phyloP scores from a whole-genome alignment of 192 early-diverging fungal species.

The Chytriomyces confervae region DNA sequence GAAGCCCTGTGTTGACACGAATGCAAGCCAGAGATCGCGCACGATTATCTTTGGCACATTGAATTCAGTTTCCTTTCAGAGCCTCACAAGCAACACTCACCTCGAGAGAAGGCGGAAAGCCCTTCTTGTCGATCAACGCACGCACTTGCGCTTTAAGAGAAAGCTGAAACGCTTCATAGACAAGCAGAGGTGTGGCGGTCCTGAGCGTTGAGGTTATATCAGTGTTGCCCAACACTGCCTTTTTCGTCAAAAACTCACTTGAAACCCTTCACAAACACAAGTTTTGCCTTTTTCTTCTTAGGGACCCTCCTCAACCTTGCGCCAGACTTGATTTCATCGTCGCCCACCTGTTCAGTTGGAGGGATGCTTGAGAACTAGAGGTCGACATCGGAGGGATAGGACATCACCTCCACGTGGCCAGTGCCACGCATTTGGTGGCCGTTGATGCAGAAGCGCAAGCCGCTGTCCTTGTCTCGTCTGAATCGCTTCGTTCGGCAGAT shows the following conservation, averaged over 20 bases:
- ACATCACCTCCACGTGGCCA: constrained; percentile 13
- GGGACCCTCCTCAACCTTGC: background rate
- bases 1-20: constrained; percentile 22
- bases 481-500: constrained; percentile 15
- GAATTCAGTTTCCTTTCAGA: background rate
- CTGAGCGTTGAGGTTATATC: background rate
- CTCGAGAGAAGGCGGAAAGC: constrained; percentile 12
- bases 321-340: constrained; percentile 24
- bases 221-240: no score
- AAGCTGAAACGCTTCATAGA: constrained; percentile 29
- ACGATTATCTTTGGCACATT: background rate
- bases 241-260: background rate
- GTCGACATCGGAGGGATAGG: background rate
- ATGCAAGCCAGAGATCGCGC: constrained; percentile 26
- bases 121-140: background rate
- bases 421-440: constrained; percentile 23
- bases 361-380: background rate
- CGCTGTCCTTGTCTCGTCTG: constrained; percentile 9
- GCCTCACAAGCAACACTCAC: background rate
- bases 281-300: background rate
- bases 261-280: constrained; percentile 26
- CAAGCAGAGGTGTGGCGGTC: constrained; percentile 15
- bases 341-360: constrained; percentile 2
- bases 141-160: constrained; percentile 8
- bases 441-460: constrained; percentile 33